phyloP scores from a whole-genome alignment of 2,329 filamentous ascomycete species.

The Amauroascus niger region DNA sequence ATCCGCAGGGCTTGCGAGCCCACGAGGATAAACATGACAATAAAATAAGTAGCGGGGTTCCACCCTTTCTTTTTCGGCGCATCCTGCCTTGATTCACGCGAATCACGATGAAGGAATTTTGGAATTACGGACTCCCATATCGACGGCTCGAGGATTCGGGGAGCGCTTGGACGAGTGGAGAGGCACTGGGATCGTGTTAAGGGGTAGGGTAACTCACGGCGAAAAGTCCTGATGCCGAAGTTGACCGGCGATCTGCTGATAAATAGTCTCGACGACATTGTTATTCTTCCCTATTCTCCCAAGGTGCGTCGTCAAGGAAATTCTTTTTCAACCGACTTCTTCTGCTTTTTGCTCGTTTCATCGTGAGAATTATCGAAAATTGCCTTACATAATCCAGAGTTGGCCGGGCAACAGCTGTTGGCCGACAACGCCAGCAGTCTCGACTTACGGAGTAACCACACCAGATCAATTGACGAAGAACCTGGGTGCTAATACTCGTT shows the following conservation, averaged over 20 bases:
- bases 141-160: constrained; percentile 47
- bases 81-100: constrained; percentile 27
- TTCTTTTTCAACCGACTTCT: not conserved
- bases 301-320: not conserved
- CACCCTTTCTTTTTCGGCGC: constrained; percentile 50
- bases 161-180: constrained; percentile 27
- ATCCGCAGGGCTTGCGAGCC: constrained; percentile 94
- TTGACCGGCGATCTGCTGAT: not conserved
- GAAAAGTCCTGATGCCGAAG: not conserved
- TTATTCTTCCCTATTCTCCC: not conserved
- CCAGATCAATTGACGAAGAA: too few relatives aligned
- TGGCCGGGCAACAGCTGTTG: constrained; percentile 15
- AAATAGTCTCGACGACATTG: not conserved
- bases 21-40: constrained; percentile 73
- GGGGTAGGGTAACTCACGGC: not conserved
- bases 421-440: constrained; percentile 12
- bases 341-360: not conserved
- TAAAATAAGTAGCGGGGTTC: constrained; percentile 76
- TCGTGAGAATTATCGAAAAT: not conserved
- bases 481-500: too few relatives aligned
- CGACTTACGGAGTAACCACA: too few relatives aligned
- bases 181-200: constrained; percentile 16
- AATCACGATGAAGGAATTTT: constrained; percentile 40
- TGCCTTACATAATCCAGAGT: constrained; percentile 2
- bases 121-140: constrained; percentile 65